These are phyloP conservation scores for Claviceps pazoutovae DNA, from an alignment of 2,329 filamentous ascomycete species.

Conservation along the genomic window DNA sequence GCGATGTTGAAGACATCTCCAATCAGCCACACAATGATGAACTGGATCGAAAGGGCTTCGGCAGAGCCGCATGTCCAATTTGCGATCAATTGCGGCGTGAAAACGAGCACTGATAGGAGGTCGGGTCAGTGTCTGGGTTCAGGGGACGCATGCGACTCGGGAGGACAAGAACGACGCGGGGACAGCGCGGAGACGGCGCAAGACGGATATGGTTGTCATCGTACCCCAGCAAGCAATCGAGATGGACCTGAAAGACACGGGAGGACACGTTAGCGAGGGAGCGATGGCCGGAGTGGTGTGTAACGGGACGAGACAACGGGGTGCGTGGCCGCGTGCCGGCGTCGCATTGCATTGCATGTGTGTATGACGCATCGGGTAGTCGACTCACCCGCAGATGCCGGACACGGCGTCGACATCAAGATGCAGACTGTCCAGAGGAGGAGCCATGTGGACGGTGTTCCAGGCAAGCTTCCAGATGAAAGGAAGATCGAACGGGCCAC, in stretches of 20 bases:
- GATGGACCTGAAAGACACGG: slow-evolving; percentile 50
- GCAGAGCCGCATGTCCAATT: slow-evolving; percentile 78
- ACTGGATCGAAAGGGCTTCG: slow-evolving; percentile 79
- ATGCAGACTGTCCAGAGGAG: slow-evolving; percentile 43
- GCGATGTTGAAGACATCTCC: slow-evolving; percentile 96
- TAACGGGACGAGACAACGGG: no score
- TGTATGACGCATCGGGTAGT: not conserved
- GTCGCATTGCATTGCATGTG: no score
- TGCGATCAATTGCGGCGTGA: slow-evolving; percentile 91
- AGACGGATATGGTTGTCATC: slow-evolving; percentile 4
- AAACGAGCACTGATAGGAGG: slow-evolving; percentile 58
- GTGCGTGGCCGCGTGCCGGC: no score
- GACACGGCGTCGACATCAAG: slow-evolving; percentile 83
- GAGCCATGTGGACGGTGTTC: slow-evolving; percentile 28
- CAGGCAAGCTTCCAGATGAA: not conserved
- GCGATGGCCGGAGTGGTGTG: not conserved
- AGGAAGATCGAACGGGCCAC: no score
- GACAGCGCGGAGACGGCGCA: no score
- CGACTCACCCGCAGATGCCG: slow-evolving; percentile 67
- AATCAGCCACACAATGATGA: slow-evolving; percentile 82
- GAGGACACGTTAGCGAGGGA: not conserved
- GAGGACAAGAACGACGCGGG: no score
- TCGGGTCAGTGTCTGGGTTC: not conserved
- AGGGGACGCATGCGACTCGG: not conserved
- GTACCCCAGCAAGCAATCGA: slow-evolving; percentile 82